phyloP scores from a whole-genome alignment of 768 basidiomycete genomes.

The Hortiboletus campestris region DNA sequence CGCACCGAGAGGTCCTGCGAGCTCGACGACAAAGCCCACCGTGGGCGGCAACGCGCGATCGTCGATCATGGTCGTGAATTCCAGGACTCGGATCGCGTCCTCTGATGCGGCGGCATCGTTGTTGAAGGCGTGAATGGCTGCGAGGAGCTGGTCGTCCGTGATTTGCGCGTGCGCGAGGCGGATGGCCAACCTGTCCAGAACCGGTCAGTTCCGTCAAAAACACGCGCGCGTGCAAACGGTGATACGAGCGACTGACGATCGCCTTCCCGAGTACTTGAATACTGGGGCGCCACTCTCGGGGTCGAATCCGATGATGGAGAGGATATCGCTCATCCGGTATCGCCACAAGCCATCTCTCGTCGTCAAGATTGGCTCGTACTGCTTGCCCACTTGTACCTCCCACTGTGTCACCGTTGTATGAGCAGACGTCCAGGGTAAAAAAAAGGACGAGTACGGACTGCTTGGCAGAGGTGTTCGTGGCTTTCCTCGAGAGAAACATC shows the following conservation, averaged over 20 bases:
- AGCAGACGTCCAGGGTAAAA: not conserved
- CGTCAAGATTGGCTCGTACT: slow-evolving; percentile 22
- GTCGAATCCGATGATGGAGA: slow-evolving; percentile 18
- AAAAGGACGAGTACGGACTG: slow-evolving; percentile 6
- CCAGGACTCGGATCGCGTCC: slow-evolving; percentile 4
- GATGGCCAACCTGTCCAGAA: slow-evolving; percentile 5
- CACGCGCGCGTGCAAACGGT: too few species aligned
- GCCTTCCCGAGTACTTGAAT: slow-evolving; percentile 16
- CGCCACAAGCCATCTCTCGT: slow-evolving; percentile 24
- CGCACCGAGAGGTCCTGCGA: slow-evolving; percentile 10
- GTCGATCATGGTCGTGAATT: slow-evolving; percentile 19
- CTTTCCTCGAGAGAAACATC: slow-evolving; percentile 9
- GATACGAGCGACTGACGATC: slow-evolving; percentile 10
- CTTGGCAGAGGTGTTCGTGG: slow-evolving; percentile 14
- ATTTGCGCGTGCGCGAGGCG: slow-evolving; percentile 3
- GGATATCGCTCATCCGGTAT: slow-evolving; percentile 20
- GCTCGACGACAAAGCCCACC: slow-evolving; percentile 19
- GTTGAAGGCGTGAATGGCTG: not conserved
- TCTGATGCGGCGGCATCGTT: not conserved
- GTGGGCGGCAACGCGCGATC: slow-evolving; percentile 1
- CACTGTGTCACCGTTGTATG: slow-evolving; percentile 7
- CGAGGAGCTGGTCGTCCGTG: slow-evolving; percentile 9
- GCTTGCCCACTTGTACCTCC: slow-evolving; percentile 16
- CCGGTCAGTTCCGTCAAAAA: not conserved
- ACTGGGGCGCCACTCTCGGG: slow-evolving; percentile 2